A percentile compares a stretch with the other conserved stretches of the same genome.
Conservation (phyloP, 176 grass and related monocot species). For the Chloris gayana region DNA sequence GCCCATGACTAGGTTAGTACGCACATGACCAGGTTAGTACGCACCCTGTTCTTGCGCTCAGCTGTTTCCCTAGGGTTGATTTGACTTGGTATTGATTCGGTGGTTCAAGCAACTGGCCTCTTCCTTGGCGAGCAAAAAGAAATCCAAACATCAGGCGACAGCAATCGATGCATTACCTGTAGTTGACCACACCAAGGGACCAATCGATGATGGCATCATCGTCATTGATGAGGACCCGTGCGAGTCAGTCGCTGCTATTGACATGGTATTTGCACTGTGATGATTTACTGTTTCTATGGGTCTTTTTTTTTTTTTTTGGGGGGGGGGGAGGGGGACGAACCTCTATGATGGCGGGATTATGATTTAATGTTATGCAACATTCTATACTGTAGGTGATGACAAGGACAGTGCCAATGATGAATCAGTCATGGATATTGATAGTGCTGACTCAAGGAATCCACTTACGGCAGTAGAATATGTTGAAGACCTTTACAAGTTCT, state of each 20-base stretch:
- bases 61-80: constrained; percentile 13
- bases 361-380: constrained; percentile 25
- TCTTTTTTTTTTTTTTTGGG: no score
- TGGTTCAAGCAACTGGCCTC: constrained; percentile 61
- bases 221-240: constrained; percentile 30
- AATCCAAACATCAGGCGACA: constrained; percentile 34
- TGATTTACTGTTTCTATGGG: not conserved
- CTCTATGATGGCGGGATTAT: no score
- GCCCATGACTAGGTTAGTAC: no score
- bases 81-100: not conserved
- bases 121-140: constrained; percentile 46
- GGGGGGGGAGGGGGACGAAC: no score
- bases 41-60: not conserved
- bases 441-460: constrained; percentile 56
- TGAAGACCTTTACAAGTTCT: constrained; percentile 70
- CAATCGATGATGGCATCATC: not conserved
- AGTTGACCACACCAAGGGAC: constrained; percentile 33
- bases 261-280: constrained; percentile 55
- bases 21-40: constrained; percentile 68
- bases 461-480: constrained; percentile 73
- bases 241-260: constrained; percentile 11
- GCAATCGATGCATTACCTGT: not conserved
- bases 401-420: constrained; percentile 51
- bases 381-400: constrained; percentile 43
- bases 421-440: constrained; percentile 64